Conservation (phyloP, 352 stramenopile genomes). For the Elongisporangium prolatum region DNA sequence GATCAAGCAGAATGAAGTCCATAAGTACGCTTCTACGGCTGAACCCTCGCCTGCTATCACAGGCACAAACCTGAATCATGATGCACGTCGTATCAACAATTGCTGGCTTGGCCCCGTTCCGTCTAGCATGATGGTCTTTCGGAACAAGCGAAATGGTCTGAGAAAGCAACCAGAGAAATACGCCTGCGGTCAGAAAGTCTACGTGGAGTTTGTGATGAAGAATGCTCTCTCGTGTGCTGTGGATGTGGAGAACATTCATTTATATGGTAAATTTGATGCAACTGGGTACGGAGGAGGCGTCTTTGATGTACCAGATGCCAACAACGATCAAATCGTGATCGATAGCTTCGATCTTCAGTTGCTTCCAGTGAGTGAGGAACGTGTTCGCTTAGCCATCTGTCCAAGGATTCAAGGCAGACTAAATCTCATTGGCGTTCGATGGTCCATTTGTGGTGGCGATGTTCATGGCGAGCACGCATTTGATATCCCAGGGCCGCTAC, state of each 20-base stretch:
- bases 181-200: constrained; percentile 69
- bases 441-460: constrained; percentile 79
- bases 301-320: constrained; percentile 46
- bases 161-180: constrained; percentile 56
- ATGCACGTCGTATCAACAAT: constrained; percentile 1
- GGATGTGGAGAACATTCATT: constrained; percentile 74
- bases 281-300: constrained; percentile 11
- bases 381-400: constrained; percentile 61
- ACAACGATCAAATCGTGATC: constrained; percentile 40
- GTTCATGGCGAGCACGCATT: constrained; percentile 81
- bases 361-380: constrained; percentile 69
- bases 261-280: constrained; percentile 70
- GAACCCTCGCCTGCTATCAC: constrained; percentile 1
- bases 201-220: constrained; percentile 87
- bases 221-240: constrained; percentile 82
- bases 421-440: constrained; percentile 65
- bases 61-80: background rate
- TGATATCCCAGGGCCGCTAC: constrained; percentile 67
- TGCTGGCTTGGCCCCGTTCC: constrained; percentile 51
- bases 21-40: constrained; percentile 39
- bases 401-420: constrained; percentile 55
- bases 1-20: constrained; percentile 59
- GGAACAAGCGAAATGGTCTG: constrained; percentile 40
- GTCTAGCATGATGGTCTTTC: constrained; percentile 14
- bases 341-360: constrained; percentile 73